Evolutionary conservation across 495 filamentous ascomycete genomes (phyloP).

Genomic region (Neurospora terricola): DNA sequence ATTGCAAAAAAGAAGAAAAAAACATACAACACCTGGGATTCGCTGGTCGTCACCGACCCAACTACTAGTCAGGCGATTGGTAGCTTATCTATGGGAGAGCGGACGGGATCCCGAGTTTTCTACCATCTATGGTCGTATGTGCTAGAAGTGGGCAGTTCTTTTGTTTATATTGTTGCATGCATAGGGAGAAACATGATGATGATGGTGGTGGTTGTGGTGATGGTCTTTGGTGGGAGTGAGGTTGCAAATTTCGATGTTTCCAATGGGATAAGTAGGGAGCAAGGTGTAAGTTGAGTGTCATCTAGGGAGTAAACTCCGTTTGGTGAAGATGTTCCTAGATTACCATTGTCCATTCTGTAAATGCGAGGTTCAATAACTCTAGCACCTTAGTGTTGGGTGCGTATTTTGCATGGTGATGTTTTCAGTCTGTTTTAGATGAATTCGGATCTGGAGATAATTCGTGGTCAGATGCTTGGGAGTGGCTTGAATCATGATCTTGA

Average conservation of each 20-base stretch:
- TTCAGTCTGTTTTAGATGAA: too few relatives aligned
- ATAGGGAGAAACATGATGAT: not conserved
- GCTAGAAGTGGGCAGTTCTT: not conserved
- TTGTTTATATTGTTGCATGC: not conserved
- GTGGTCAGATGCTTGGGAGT: not conserved
- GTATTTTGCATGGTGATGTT: too few relatives aligned
- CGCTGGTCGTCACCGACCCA: slow-evolving; percentile 39
- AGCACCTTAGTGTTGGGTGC: too few relatives aligned
- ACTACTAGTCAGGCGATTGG: slow-evolving; percentile 22
- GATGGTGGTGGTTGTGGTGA: not conserved
- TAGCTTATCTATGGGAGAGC: slow-evolving; percentile 23
- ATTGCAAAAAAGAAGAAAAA: not conserved
- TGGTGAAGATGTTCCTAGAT: too few relatives aligned
- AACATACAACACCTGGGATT: slow-evolving; percentile 38
- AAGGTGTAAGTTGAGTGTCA: too few relatives aligned
- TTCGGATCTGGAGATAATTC: not conserved
- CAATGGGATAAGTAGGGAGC: not conserved
- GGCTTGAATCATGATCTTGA: not conserved
- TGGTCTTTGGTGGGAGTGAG: not conserved
- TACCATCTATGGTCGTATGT: not conserved
- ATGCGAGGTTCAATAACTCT: too few relatives aligned
- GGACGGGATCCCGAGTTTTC: not conserved
- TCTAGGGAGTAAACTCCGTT: not conserved
- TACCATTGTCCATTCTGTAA: too few relatives aligned
- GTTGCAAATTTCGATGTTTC: not conserved